Percentiles rank a stretch among this genome's conserved stretches.
Evolutionary conservation across 2,329 filamentous ascomycete species (phyloP).

Genomic region (Fusarium piperis): DNA sequence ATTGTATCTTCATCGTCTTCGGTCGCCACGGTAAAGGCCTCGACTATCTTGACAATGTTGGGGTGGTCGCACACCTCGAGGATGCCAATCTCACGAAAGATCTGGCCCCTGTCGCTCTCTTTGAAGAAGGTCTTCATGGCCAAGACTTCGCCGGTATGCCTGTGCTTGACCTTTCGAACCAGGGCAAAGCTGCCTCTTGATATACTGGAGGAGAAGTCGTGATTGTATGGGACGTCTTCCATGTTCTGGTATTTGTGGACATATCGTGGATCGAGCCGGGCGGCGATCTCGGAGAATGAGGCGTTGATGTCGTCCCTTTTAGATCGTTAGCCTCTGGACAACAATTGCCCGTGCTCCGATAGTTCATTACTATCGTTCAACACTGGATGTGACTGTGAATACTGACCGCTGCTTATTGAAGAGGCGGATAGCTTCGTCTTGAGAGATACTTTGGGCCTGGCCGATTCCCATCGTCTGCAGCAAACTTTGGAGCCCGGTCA

Average conservation of each 20-base stretch:
- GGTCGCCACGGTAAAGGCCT: background rate
- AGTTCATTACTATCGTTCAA: background rate
- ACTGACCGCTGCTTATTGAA: background rate
- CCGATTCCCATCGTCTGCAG: background rate
- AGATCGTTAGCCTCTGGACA: background rate
- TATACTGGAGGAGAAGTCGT: background rate
- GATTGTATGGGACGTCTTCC: background rate
- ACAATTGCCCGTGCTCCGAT: background rate
- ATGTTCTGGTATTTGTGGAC: background rate
- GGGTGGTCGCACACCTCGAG: conserved; percentile 9
- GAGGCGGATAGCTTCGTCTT: background rate
- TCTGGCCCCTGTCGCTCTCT: background rate
- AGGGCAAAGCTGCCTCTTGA: background rate
- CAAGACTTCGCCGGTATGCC: background rate
- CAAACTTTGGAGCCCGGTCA: background rate
- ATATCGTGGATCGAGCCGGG: background rate
- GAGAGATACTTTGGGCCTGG: background rate
- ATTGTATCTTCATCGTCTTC: background rate
- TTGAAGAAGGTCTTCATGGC: background rate
- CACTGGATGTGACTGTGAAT: background rate
- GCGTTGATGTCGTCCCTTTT: background rate
- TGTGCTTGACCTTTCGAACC: background rate
- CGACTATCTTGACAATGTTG: conserved; percentile 16
- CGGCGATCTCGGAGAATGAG: background rate
- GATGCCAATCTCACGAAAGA: conserved; percentile 15